Base-by-base conservation (phyloP, 495 filamentous ascomycete species). In the Penicilliopsis zonata region DNA sequence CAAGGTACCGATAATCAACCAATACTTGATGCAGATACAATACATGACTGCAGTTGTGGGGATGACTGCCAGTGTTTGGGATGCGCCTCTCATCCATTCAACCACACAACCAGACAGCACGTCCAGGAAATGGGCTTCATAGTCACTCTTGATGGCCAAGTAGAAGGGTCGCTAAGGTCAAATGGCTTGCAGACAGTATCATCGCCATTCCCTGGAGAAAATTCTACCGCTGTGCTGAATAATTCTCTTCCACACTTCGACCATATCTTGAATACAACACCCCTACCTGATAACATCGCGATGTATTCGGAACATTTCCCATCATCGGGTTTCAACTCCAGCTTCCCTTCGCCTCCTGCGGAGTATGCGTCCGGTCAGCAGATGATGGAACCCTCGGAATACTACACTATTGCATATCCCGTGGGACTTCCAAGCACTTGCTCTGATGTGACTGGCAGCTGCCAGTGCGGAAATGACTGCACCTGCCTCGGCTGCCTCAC, bases 81-180 rank as follows among this genome's bases (percentile, higher is more conserved):
- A 13, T 86, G 81, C 43, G 52, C 70, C 14, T 62, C 67, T 22
- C 81, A 86, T 45, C 81, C 80, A 3, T 84, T 73, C 48, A 86
- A 86, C 45, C 55, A 69, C 13, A 67, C 72, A n/a, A 82, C 76
- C n/a, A 59, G 62, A 23, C 61, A 77, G 27, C 78, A 78, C 44
- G 71, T 84, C 5, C 59, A 62, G 36, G 58, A 66, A 31, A 62
- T 71, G 53, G 51, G 59, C 26, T 43, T 52, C 9, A 39, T 70
- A 34, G 56, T 70, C 34, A 49, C 52, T n/a, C 40, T 57, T 17
- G 44, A 54, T 15, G 52, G 48, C 4, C 50, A 58, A 14, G 41
- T 54, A 4, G 40, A 47, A 18, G 45, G 30, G 6, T 19, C 47
- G 0, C 44, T 49, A 24, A 13, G 28, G 5, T 35, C 45, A 5